Evolutionary conservation across 1,284 basidiomycete species (phyloP).

Genomic region (Ganoderma sinense): DNA sequence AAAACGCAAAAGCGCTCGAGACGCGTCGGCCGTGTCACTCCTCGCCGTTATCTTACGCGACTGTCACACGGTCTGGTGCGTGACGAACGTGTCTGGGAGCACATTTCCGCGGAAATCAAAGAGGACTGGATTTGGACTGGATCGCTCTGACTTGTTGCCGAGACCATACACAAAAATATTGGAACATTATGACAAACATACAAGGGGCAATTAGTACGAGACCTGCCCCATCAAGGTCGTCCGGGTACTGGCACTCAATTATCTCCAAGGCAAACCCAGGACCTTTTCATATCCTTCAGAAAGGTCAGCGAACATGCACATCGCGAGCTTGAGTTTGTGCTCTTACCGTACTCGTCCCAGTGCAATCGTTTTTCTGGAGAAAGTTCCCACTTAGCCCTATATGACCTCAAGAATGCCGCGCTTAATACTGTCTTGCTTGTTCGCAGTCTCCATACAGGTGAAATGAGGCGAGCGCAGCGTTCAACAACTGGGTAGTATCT

Average conservation of each 20-base stretch:
- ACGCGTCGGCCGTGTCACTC: conserved; percentile 12
- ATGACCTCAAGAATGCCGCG: conserved; percentile 11
- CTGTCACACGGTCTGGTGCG: conserved; percentile 12
- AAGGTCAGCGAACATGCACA: neutral
- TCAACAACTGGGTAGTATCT: conserved; percentile 36
- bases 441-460: conserved; percentile 44
- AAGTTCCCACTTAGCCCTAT: neutral
- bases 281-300: neutral
- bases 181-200: neutral
- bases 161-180: neutral
- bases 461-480: conserved; percentile 47
- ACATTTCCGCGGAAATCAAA: too few relatives aligned
- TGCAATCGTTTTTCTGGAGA: neutral
- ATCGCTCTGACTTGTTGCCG: neutral
- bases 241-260: neutral
- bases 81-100: too few relatives aligned
- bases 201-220: neutral
- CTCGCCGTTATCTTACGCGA: conserved; percentile 21
- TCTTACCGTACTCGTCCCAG: neutral
- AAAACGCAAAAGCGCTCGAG: neutral
- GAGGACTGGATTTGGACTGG: too few relatives aligned
- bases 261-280: neutral
- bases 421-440: conserved; percentile 45
- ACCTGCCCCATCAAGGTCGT: neutral
- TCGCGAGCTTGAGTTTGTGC: neutral